phyloP scores from a whole-genome alignment of 352 stramenopile genomes.

The Phytophthora chlamydospora region DNA sequence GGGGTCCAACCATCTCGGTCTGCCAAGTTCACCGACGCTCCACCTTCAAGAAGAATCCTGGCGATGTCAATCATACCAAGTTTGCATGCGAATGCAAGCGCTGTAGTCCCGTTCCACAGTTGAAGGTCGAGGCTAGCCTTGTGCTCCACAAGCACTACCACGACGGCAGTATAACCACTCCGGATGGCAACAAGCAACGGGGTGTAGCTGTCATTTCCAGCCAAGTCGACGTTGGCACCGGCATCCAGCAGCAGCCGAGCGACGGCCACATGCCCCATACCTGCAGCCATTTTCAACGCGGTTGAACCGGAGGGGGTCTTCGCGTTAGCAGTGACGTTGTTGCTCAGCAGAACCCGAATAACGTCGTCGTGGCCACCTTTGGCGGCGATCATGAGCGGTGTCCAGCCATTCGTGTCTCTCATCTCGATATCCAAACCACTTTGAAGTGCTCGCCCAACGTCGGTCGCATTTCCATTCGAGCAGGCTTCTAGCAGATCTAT shows the following conservation, averaged over 20 bases:
- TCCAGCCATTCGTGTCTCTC: conserved; percentile 7
- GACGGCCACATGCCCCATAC: neutral
- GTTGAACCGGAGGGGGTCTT: conserved; percentile 13
- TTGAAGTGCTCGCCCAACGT: conserved; percentile 13
- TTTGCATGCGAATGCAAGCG: conserved; percentile 11
- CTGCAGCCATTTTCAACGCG: conserved; percentile 16
- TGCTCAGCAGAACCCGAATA: neutral
- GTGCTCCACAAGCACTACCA: conserved; percentile 15
- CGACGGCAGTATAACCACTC: conserved; percentile 1
- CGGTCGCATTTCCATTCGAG: neutral
- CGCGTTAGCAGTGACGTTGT: conserved; percentile 9
- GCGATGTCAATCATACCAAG: conserved; percentile 1
- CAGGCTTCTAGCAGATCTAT: conserved; percentile 11
- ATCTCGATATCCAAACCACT: neutral
- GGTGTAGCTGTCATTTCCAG: conserved; percentile 8
- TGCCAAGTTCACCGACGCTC: conserved; percentile 10
- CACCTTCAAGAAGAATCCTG: conserved; percentile 4
- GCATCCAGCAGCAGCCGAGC: conserved; percentile 5
- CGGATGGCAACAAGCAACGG: conserved; percentile 9
- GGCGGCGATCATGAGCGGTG: conserved; percentile 1
- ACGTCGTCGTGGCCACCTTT: conserved; percentile 7
- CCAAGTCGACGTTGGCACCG: conserved; percentile 3
- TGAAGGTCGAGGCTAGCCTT: conserved; percentile 12
- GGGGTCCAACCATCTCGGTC: conserved; percentile 14
- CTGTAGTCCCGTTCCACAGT: neutral